phyloP scores from a whole-genome alignment of 441 rosid species.

The Monsonia emarginata region DNA sequence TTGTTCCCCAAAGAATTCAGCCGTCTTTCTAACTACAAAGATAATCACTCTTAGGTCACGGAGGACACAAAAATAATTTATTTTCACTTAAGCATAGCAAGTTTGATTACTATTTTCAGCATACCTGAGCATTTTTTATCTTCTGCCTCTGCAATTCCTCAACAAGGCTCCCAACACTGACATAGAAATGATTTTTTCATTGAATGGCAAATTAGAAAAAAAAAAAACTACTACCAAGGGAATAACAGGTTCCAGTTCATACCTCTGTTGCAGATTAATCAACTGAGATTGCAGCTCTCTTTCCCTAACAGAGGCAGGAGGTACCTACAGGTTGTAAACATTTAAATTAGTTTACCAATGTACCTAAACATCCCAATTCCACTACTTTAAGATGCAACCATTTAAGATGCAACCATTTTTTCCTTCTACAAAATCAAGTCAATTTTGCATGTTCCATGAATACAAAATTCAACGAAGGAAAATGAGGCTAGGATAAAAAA shows the following conservation, averaged over 20 bases:
- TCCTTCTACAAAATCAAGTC: no score
- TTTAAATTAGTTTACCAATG: slow-evolving; percentile 8
- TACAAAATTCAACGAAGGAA: no score
- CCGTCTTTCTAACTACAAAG: slow-evolving; percentile 55
- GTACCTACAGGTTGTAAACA: slow-evolving; percentile 32
- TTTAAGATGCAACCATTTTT: background rate
- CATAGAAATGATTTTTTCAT: slow-evolving; percentile 21
- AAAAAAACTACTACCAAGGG: slow-evolving; percentile 3
- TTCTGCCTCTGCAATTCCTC: slow-evolving; percentile 76
- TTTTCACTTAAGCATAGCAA: no score
- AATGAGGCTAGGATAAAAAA: no score
- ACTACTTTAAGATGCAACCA: background rate
- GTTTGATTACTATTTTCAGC: slow-evolving; percentile 8
- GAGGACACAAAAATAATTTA: no score
- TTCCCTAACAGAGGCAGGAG: slow-evolving; percentile 49
- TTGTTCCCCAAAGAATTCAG: slow-evolving; percentile 35
- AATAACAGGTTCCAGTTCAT: slow-evolving; percentile 13
- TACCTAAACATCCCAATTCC: background rate
- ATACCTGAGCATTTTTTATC: slow-evolving; percentile 65
- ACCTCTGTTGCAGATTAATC: slow-evolving; percentile 70
- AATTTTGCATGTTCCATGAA: no score
- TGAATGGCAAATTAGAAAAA: slow-evolving; percentile 1
- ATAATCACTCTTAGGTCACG: no score
- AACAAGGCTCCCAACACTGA: slow-evolving; percentile 45
- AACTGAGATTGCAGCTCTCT: slow-evolving; percentile 65